Evolutionary conservation across 176 grass and related monocot species (phyloP).

Genomic region (Ensete glaucum): DNA sequence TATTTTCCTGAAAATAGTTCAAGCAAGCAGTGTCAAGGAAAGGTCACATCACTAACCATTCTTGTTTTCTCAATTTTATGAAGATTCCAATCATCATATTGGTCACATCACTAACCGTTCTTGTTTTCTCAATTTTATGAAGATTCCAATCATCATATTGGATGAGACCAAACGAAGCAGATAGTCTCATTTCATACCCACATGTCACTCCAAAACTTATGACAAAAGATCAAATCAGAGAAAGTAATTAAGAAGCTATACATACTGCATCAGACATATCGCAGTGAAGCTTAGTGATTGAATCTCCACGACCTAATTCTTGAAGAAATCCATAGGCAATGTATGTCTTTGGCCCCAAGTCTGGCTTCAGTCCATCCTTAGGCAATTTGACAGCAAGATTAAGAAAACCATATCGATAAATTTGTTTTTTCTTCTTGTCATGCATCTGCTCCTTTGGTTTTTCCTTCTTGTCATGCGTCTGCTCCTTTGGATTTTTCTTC

Average conservation of each 20-base stretch:
- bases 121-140: neutral
- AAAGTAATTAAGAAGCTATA: neutral
- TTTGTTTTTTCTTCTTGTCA: no score
- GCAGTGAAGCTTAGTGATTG: slow-evolving; percentile 10
- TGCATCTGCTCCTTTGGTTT: neutral
- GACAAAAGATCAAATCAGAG: neutral
- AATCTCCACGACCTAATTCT: slow-evolving; percentile 11
- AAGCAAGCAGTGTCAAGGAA: neutral
- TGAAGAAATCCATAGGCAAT: slow-evolving; percentile 16
- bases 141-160: neutral
- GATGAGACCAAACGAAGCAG: neutral
- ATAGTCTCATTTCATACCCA: neutral
- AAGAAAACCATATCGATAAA: neutral
- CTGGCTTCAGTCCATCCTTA: neutral
- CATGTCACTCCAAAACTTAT: neutral
- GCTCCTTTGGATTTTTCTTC: neutral
- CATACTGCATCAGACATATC: slow-evolving; percentile 21
- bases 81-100: neutral
- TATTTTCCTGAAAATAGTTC: neutral
- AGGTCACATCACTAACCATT: neutral
- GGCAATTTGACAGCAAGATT: slow-evolving; percentile 18
- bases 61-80: neutral
- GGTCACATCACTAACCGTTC: neutral
- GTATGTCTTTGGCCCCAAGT: slow-evolving; percentile 17
- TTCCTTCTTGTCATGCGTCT: neutral